Conservation (phyloP, 164 flowering plant species). For the Buxus sempervirens region DNA sequence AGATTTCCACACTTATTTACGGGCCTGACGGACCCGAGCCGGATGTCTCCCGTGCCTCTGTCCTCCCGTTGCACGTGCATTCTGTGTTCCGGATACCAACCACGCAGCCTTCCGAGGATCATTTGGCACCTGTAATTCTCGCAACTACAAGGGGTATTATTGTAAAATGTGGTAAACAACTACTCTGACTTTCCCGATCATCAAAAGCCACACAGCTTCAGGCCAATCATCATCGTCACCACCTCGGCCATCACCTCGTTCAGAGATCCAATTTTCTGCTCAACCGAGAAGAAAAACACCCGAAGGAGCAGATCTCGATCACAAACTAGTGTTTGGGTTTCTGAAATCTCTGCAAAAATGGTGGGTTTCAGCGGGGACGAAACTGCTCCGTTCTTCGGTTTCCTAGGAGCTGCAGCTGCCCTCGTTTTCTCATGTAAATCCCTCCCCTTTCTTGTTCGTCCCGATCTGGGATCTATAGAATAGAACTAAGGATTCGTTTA, state of each 20-base stretch:
- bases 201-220: too few species aligned
- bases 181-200: too few species aligned
- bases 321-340: not conserved
- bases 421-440: conserved; percentile 63
- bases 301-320: not conserved
- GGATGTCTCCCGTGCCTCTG: too few species aligned
- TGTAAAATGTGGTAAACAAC: too few species aligned
- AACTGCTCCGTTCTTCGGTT: conserved; percentile 64
- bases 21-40: too few species aligned
- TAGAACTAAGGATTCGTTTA: not conserved
- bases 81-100: too few species aligned
- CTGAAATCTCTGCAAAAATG: conserved; percentile 10
- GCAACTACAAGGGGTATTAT: too few species aligned
- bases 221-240: not conserved
- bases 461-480: not conserved
- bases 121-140: too few species aligned
- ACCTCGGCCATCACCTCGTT: not conserved
- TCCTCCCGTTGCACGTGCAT: too few species aligned
- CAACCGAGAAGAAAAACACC: too few species aligned
- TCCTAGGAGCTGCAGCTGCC: conserved; percentile 71
- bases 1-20: too few species aligned
- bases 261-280: not conserved
- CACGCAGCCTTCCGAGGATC: too few species aligned
- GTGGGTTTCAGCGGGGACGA: conserved; percentile 59
- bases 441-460: not conserved